Evolutionary conservation across 768 basidiomycete genomes (phyloP).

Genomic region (Russula sp.): DNA sequence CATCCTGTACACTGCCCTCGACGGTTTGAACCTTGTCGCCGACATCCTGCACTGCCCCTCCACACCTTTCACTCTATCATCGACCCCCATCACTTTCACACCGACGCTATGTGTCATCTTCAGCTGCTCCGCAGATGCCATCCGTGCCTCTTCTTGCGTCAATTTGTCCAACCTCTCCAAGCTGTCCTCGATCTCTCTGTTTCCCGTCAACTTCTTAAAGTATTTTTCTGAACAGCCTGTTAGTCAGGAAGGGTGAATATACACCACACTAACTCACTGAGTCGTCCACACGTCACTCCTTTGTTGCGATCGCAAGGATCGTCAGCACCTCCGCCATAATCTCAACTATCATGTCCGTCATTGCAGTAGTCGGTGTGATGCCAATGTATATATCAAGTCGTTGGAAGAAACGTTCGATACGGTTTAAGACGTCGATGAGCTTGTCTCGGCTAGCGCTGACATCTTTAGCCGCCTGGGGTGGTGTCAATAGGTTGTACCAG

Average conservation of each 20-base stretch:
- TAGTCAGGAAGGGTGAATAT: background rate
- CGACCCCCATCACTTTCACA: background rate
- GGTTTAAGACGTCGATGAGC: background rate
- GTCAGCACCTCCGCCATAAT: background rate
- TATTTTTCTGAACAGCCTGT: background rate
- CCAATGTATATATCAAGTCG: background rate
- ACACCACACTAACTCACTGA: background rate
- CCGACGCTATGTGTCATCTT: background rate
- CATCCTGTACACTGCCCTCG: background rate
- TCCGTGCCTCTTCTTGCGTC: constrained; percentile 3
- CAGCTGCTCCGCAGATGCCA: constrained; percentile 10
- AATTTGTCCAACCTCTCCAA: background rate
- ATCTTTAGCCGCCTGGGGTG: background rate
- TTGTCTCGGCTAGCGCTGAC: background rate
- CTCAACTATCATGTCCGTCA: background rate
- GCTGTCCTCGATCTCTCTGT: background rate
- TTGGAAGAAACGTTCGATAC: background rate
- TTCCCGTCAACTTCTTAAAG: background rate
- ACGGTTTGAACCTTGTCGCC: background rate
- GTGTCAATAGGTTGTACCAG: background rate
- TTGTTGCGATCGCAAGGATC: background rate
- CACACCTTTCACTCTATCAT: background rate
- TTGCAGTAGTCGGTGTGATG: background rate
- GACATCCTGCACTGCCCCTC: background rate
- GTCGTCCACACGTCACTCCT: background rate